Evolutionary conservation across 805 yeast genomes (phyloP).

Genomic region (Gaillardinia entomophila): DNA sequence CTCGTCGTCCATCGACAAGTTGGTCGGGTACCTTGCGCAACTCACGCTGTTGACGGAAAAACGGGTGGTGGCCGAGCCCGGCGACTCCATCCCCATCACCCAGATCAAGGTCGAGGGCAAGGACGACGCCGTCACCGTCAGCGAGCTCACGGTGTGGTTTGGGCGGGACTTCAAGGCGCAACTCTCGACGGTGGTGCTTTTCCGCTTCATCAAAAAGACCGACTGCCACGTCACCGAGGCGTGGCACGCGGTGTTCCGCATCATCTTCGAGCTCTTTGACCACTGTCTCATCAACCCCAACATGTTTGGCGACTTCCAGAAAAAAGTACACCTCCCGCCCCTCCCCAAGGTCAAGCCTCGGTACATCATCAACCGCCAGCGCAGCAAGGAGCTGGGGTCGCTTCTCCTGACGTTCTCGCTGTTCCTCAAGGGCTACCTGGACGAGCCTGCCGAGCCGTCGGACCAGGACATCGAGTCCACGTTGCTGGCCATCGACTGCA

Average conservation of each 20-base stretch:
- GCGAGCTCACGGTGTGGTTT: slow-evolving; percentile 74
- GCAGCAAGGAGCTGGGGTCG: slow-evolving; percentile 67
- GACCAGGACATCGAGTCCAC: slow-evolving; percentile 90
- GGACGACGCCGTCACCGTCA: slow-evolving; percentile 60
- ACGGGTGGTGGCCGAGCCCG: slow-evolving; percentile 14
- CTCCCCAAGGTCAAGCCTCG: slow-evolving; percentile 64
- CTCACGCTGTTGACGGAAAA: slow-evolving; percentile 59
- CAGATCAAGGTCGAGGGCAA: slow-evolving; percentile 45
- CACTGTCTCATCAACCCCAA: slow-evolving; percentile 65
- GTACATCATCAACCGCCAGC: slow-evolving; percentile 55
- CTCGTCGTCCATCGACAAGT: slow-evolving; percentile 52
- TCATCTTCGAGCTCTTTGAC: slow-evolving; percentile 62
- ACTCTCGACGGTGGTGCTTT: slow-evolving; percentile 77
- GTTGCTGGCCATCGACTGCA: slow-evolving; percentile 74
- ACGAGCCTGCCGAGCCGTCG: slow-evolving; percentile 86
- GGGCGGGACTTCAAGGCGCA: slow-evolving; percentile 93
- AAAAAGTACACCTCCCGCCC: slow-evolving; percentile 43
- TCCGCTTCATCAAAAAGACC: slow-evolving; percentile 64
- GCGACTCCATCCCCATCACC: slow-evolving; percentile 30
- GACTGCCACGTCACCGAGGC: slow-evolving; percentile 43
- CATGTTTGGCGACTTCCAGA: slow-evolving; percentile 59
- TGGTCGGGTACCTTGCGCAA: slow-evolving; percentile 61
- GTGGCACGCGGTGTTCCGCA: slow-evolving; percentile 58
- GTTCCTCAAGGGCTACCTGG: slow-evolving; percentile 80
- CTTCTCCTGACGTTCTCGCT: slow-evolving; percentile 89